Percentiles rank a stretch among this genome's conserved stretches.
phyloP scores from a whole-genome alignment of 2,329 filamentous ascomycete species.

The Sporothrix protearum region DNA sequence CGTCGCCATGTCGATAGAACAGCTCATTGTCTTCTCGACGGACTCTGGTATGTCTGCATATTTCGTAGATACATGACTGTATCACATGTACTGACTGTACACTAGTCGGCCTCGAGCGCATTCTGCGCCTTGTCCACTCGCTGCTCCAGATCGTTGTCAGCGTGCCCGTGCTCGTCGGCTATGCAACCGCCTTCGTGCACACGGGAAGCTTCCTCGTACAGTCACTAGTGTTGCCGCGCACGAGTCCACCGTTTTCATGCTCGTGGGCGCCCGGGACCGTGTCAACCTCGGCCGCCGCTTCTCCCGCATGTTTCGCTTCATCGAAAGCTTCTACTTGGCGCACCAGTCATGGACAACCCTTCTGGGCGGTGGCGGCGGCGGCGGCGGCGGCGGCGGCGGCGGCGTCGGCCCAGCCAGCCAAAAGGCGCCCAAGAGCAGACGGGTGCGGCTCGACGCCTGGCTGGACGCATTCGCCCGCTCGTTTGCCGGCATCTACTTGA shows the following conservation, averaged over 20 bases:
- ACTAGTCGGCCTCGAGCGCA: conserved; percentile 58
- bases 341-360: conserved; percentile 40
- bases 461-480: conserved; percentile 56
- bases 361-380: not conserved
- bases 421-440: not conserved
- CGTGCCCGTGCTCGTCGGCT: conserved; percentile 42
- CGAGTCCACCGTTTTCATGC: conserved; percentile 30
- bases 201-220: not conserved
- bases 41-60: conserved; percentile 42
- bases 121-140: conserved; percentile 56
- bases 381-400: no score
- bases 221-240: conserved; percentile 16
- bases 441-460: conserved; percentile 38
- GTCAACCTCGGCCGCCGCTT: conserved; percentile 55
- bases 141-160: conserved; percentile 47
- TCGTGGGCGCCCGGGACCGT: conserved; percentile 37
- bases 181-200: conserved; percentile 28
- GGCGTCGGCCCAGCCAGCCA: not conserved
- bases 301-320: conserved; percentile 66
- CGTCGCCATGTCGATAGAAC: conserved; percentile 32
- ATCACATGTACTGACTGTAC: not conserved
- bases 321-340: conserved; percentile 56
- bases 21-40: conserved; percentile 45
- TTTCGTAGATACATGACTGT: not conserved
- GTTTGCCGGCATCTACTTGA: conserved; percentile 63